Evolutionary conservation across 768 basidiomycete genomes (phyloP), one percentile per base, ranked within the genome.

Genomic region (Kwoniella botswanensis): DNA sequence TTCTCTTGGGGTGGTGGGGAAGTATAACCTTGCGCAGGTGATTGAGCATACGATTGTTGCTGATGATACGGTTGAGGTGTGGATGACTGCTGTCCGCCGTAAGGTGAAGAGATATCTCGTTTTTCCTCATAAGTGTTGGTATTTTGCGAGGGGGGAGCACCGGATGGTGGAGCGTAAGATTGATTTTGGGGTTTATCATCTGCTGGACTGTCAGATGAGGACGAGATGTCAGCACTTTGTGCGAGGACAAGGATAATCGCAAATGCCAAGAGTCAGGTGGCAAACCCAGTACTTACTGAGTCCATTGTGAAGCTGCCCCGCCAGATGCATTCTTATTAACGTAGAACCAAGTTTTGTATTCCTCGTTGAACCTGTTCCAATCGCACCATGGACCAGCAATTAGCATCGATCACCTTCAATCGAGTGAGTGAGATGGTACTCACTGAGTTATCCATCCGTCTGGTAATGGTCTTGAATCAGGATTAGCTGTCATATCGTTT

Each of bases 291-390:
- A 79, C 80, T 73, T 63, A 81, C 80, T 81, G 80, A 21, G 78
- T 79, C 80, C 80, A 81, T 63, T 79, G 78, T 22, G 61, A 63
- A 54, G 74, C 60, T 22, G 80, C 70, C 4, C 76, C 80, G 11
- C 78, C 78, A 0, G 80, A 73, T 10, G 78, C 75, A 17, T 74
- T 72, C 63, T 74, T 79, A 57, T 81, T 76, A 12, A 81, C 76
- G 67, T 81, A 81, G 66, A 81, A 81, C 80, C 80, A 81, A 0
- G 78, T 56, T 57, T 81, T 76, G 70, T 81, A 68, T 17, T 78
- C 71, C 42, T 74, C 73, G 71, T 80, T 78, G 70, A 76, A 79
- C 50, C 78, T 79, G 55, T 41, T 35, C n/a, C 1, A 3, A 15
- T 1, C 44, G n/a, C n/a, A n/a, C 18, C 60, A 7, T 3, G 35